Evolutionary conservation across 345 rosid genomes (phyloP), one percentile per base, ranked within the genome.

Genomic region (Eucalyptus caleyi): DNA sequence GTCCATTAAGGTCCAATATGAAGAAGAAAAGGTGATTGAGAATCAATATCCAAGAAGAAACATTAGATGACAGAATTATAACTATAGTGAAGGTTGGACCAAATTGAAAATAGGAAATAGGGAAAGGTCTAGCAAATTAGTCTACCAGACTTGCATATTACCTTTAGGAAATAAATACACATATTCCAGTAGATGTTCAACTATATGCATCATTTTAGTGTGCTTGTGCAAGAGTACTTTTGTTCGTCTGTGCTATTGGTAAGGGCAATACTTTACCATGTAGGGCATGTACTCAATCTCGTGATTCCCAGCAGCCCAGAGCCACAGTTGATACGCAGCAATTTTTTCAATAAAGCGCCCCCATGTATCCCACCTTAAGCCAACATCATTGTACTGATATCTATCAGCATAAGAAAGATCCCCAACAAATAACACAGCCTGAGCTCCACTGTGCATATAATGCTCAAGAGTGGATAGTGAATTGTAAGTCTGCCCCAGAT

Each of bases 401-500:
- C 99, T 93, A 91, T 98, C 99, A 90, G 99, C 98, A 92, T 98
- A 98, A 89, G 98, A 93, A 91, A 98, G 99, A 92, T 98, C 99
- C 60, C 99, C 99, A 34, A 96, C 94, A 92, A 97, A 98, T 85
- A 98, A 93, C 56, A 97, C 97, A 87, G 98, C 91, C 86, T 96
- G 94, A 81, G 97, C 98, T 92, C 95, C 97, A 92, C 97, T 96
- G 89, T 95, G 92, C 97, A 97, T 93, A 91, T 94, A 97, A 90
- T 97, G 99, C 91, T 98, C 94, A 87, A 97, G 93, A 44, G 99
- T 97, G 82, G 99, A 96, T 47, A 96, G 92, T 86, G 99, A 98
- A 93, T 98, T 98, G 92, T 92, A 96, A 53, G 99, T 98, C 92
- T 98, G 99, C 40, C 99, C 99, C 93, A 98, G 88, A 92, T 98